A percentile compares a stretch with the other conserved stretches of the same genome.
phyloP scores from a whole-genome alignment of 2,329 filamentous ascomycete genomes.

The Aspergillus calidoustus region DNA sequence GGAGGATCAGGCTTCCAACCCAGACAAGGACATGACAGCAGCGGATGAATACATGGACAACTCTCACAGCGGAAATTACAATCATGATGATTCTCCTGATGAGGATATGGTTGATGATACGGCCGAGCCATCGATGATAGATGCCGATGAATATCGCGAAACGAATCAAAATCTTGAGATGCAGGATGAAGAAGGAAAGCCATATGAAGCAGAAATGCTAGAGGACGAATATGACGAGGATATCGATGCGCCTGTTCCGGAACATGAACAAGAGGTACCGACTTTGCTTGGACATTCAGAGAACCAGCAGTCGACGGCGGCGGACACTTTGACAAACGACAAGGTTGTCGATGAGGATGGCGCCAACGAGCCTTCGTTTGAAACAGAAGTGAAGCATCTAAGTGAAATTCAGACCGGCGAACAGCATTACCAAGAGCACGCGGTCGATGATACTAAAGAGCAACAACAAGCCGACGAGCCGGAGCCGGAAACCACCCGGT shows the following conservation, averaged over 20 bases:
- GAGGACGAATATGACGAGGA: slow-evolving; percentile 45
- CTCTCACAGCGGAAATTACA: slow-evolving; percentile 36
- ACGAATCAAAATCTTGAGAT: slow-evolving; percentile 36
- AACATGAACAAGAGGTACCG: slow-evolving; percentile 22
- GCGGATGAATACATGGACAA: slow-evolving; percentile 43
- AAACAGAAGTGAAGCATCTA: slow-evolving; percentile 12
- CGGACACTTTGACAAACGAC: neutral
- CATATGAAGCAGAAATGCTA: slow-evolving; percentile 46
- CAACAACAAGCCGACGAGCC: slow-evolving; percentile 6
- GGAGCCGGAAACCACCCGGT: slow-evolving; percentile 13
- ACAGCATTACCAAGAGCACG: slow-evolving; percentile 9
- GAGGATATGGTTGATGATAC: slow-evolving; percentile 55
- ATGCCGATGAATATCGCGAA: slow-evolving; percentile 38
- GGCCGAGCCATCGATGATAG: slow-evolving; percentile 44
- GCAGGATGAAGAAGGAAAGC: slow-evolving; percentile 34
- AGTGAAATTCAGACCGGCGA: neutral
- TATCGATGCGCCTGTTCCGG: slow-evolving; percentile 36
- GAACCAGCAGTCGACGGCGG: slow-evolving; percentile 9
- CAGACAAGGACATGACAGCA: slow-evolving; percentile 55
- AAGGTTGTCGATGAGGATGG: slow-evolving; percentile 3
- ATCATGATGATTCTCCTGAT: slow-evolving; percentile 40
- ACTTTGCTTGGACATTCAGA: slow-evolving; percentile 13
- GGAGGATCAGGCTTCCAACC: slow-evolving; percentile 62
- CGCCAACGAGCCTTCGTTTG: neutral
- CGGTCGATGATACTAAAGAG: slow-evolving; percentile 13